Evolutionary conservation across 768 basidiomycete species (phyloP), one percentile per base, ranked within the genome.

Genomic region (Kwoniella newhampshirensis): DNA sequence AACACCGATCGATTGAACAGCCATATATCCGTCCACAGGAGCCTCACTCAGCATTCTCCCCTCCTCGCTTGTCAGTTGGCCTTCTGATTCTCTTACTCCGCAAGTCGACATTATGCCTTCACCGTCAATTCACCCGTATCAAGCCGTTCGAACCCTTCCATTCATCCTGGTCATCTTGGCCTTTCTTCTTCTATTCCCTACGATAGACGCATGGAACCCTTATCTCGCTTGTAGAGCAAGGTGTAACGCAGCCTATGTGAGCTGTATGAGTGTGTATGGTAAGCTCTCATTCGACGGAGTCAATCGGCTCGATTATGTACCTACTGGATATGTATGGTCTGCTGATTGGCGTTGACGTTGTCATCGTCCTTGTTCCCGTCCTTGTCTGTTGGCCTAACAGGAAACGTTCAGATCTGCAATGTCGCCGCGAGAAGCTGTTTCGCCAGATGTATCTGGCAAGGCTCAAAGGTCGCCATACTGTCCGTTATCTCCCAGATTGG

Each of bases 231-330:
- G 64, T 44, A 42, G 62, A 13, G 37, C 45, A 15, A 51, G 42
- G 32, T 71, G 69, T 55, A 66, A 71, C 36, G 47, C 64, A 9
- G 63, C 63, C 7, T 68, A 59, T 43, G 15, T 68, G 26, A 71
- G 67, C 51, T 71, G 70, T 57, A 71, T 71, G 70, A 59, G 56
- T 36, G 67, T 71, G 4, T 71, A 71, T 37, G 64, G 70, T 71
- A 51, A 61, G 70, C 66, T 17, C 18, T 0, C 41, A 21, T 43
- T 27, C 11, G 25, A 21, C 32, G 0, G 15, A 7, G 17, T 28
- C 5, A 26, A 23, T 17, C 30, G n/a, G 11, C 3, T 44, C 42
- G 13, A 25, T 52, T 21, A 12, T 9, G 20, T 52, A 18, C 36
- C 28, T 2, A 52, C 20, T 21, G 51, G 40, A 37, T 39, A 28